Percentiles rank a stretch among this genome's conserved stretches.
These are phyloP conservation scores for Leishmania lainsoni DNA, from an alignment of 208 protist species.

Conservation along the genomic window DNA sequence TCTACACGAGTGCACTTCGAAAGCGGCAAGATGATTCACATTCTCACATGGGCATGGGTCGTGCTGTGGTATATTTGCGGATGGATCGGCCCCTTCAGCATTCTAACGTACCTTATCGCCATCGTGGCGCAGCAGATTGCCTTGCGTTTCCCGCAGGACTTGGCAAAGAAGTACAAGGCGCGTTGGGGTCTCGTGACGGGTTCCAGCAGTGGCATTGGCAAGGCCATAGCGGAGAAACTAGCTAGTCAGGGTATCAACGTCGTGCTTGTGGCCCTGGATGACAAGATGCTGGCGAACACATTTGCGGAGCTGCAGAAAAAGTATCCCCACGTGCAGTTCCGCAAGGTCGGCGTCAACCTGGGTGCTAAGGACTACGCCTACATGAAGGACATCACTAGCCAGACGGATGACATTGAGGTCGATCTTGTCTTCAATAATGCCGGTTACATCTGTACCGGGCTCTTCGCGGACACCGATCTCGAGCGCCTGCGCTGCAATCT, in stretches of 20 bases:
- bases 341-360: slow-evolving; percentile 90
- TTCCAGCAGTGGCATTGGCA: slow-evolving; percentile 95
- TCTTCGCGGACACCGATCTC: slow-evolving; percentile 86
- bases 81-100: slow-evolving; percentile 78
- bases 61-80: slow-evolving; percentile 62
- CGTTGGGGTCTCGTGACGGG: slow-evolving; percentile 94
- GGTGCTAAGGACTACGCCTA: slow-evolving; percentile 66
- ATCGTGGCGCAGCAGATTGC: slow-evolving; percentile 58
- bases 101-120: slow-evolving; percentile 67
- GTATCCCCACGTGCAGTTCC: slow-evolving; percentile 78
- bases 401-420: slow-evolving; percentile 75
- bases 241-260: slow-evolving; percentile 91
- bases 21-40: slow-evolving; percentile 57
- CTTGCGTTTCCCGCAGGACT: slow-evolving; percentile 69
- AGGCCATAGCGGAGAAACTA: slow-evolving; percentile 93
- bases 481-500: slow-evolving; percentile 86
- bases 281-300: slow-evolving; percentile 83
- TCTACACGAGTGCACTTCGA: background rate
- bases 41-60: slow-evolving; percentile 61
- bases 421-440: slow-evolving; percentile 94
- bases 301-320: slow-evolving; percentile 79
- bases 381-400: slow-evolving; percentile 71
- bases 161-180: slow-evolving; percentile 78
- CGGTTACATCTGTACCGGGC: slow-evolving; percentile 92
- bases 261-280: slow-evolving; percentile 88